Evolutionary conservation across 2,329 filamentous ascomycete genomes (phyloP).

Genomic region (Arthrobotrys megalospora): DNA sequence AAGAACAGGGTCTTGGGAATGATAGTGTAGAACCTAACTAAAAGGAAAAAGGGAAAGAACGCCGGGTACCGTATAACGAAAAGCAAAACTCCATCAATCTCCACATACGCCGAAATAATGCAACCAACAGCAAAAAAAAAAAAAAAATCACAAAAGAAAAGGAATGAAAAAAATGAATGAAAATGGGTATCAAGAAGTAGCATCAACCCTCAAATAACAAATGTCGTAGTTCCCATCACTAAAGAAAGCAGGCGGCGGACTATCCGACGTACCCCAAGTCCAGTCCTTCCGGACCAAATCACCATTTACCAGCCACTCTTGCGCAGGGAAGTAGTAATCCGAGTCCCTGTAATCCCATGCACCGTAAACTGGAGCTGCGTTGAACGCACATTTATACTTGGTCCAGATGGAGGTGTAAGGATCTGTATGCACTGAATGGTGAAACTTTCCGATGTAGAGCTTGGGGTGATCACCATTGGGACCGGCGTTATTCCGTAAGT

Average conservation of each 20-base stretch:
- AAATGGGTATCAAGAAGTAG: slow-evolving; percentile 43
- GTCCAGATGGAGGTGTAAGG: slow-evolving; percentile 42
- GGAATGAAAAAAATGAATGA: slow-evolving; percentile 9
- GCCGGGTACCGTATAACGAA: slow-evolving; percentile 6
- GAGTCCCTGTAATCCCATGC: slow-evolving; percentile 55
- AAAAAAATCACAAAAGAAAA: slow-evolving; percentile 11
- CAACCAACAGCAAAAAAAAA: slow-evolving; percentile 19
- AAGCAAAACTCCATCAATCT: slow-evolving; percentile 10
- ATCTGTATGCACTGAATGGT: slow-evolving; percentile 49
- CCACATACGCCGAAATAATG: slow-evolving; percentile 51
- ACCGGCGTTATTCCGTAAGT: slow-evolving; percentile 48
- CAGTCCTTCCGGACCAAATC: slow-evolving; percentile 52
- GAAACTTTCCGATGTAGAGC: slow-evolving; percentile 55
- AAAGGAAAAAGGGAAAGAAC: slow-evolving; percentile 11
- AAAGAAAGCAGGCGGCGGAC: slow-evolving; percentile 58
- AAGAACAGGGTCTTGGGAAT: slow-evolving; percentile 17
- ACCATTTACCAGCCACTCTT: slow-evolving; percentile 56
- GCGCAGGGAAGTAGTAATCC: slow-evolving; percentile 57
- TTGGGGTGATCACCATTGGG: slow-evolving; percentile 58
- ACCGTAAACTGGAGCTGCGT: slow-evolving; percentile 48
- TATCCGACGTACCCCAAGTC: slow-evolving; percentile 55
- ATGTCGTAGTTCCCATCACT: slow-evolving; percentile 55
- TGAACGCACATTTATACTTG: slow-evolving; percentile 53
- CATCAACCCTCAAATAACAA: slow-evolving; percentile 58
- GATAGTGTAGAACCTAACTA: slow-evolving; percentile 28